phyloP scores from a whole-genome alignment of 139 green algal species.

The Nannochloris sp. region DNA sequence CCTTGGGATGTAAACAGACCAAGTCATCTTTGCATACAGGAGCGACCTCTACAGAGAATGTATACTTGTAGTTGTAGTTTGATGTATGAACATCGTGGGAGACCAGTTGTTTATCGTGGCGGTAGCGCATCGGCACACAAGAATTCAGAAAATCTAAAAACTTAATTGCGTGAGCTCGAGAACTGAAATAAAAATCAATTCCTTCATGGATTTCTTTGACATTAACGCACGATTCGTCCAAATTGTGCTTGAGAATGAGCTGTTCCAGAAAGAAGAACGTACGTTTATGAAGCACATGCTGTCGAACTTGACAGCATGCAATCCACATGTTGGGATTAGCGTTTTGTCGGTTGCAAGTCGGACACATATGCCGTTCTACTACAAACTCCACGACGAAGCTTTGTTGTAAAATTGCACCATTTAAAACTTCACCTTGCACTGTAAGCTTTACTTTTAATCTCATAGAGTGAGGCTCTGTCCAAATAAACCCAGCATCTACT shows the following conservation, averaged over 20 bases:
- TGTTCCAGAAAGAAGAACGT: conserved; percentile 99
- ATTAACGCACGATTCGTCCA: conserved; percentile 63
- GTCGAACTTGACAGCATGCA: conserved; percentile 82
- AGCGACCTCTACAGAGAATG: conserved; percentile 92
- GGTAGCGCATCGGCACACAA: conserved; percentile 31
- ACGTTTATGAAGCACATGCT: conserved; percentile 96
- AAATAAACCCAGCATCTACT: conserved; percentile 97
- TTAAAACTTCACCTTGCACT: conserved; percentile 89
- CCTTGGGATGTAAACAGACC: conserved; percentile 78
- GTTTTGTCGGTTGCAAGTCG: conserved; percentile 73
- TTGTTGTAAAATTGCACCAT: conserved; percentile 96
- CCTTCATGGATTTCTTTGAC: conserved; percentile 83
- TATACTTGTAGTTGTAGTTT: conserved; percentile 99
- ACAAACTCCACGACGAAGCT: conserved; percentile 91
- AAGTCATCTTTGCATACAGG: conserved; percentile 95
- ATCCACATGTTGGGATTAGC: conserved; percentile 94
- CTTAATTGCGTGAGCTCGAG: conserved; percentile 76
- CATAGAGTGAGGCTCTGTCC: conserved; percentile 97
- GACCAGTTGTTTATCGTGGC: conserved; percentile 95
- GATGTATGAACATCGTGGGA: conserved; percentile 87
- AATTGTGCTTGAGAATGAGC: conserved; percentile 92
- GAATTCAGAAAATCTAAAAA: conserved; percentile 92
- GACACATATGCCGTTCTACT: conserved; percentile 94
- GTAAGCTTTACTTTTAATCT: conserved; percentile 94
- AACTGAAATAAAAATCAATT: conserved; percentile 93